Evolutionary conservation across 768 basidiomycete genomes (phyloP).

Genomic region (Sporobolomyces phaffii): DNA sequence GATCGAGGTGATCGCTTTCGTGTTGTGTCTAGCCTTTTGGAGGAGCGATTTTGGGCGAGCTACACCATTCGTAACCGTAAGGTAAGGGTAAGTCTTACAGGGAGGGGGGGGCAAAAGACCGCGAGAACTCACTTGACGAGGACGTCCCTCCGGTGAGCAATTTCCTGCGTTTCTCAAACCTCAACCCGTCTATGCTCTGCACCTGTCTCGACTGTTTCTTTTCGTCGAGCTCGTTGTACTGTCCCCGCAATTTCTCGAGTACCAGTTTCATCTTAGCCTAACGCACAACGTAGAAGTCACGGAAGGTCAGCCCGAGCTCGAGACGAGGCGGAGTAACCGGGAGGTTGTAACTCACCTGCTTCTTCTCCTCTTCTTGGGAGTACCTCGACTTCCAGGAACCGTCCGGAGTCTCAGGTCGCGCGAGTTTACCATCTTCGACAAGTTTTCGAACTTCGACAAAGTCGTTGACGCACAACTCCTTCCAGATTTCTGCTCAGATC

Average conservation of each 20-base stretch:
- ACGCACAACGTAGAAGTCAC: no score
- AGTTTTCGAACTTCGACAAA: conserved; percentile 24
- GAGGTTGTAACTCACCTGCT: neutral
- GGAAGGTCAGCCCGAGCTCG: neutral
- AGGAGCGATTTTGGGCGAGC: conserved; percentile 18
- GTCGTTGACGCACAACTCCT: conserved; percentile 20
- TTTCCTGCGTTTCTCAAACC: conserved; percentile 8
- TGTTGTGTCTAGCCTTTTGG: conserved; percentile 17
- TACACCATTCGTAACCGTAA: neutral
- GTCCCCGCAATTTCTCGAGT: neutral
- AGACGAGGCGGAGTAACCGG: neutral
- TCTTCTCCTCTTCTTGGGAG: conserved; percentile 8
- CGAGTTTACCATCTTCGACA: conserved; percentile 20
- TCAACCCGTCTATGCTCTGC: conserved; percentile 7
- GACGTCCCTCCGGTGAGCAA: neutral
- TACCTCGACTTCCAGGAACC: conserved; percentile 17
- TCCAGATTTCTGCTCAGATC: conserved; percentile 15
- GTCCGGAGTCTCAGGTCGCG: neutral
- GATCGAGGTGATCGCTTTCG: conserved; percentile 14
- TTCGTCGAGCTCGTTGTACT: neutral
- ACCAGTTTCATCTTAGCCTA: conserved; percentile 17
- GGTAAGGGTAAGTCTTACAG: accelerated
- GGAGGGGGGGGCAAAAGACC: no score
- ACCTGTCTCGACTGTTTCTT: conserved; percentile 5
- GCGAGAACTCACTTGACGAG: neutral